phyloP scores from a whole-genome alignment of 768 basidiomycete species.

The Suillus plorans region DNA sequence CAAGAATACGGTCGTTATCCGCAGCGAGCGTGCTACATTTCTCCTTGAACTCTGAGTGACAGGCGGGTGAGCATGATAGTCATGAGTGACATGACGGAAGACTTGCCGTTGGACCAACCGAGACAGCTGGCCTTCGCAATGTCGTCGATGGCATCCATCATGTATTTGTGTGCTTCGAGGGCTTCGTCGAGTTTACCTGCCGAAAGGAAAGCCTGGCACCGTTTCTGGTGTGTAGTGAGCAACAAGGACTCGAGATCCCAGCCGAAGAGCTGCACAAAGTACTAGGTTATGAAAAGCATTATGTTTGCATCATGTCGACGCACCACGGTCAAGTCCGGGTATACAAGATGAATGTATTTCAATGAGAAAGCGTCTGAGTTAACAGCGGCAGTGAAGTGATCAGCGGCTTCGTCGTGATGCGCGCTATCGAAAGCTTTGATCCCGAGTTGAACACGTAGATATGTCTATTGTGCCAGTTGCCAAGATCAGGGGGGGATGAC shows the following conservation, averaged over 20 bases:
- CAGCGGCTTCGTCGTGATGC: background rate
- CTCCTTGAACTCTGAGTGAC: background rate
- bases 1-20: background rate
- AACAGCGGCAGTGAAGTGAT: background rate
- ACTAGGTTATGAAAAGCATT: background rate
- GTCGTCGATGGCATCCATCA: background rate
- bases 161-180: background rate
- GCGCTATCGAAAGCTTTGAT: background rate
- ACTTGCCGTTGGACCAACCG: background rate
- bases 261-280: too few species aligned
- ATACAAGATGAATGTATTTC: background rate
- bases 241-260: too few species aligned
- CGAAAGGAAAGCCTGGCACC: background rate
- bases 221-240: too few species aligned
- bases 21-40: background rate
- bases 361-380: background rate
- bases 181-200: background rate
- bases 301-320: background rate
- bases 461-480: background rate
- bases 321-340: background rate
- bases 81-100: background rate
- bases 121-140: background rate
- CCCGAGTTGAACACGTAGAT: background rate
- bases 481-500: background rate
- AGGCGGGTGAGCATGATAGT: background rate